Base-by-base conservation (phyloP, 2,329 filamentous ascomycete species). In the Phoma herbarum region DNA sequence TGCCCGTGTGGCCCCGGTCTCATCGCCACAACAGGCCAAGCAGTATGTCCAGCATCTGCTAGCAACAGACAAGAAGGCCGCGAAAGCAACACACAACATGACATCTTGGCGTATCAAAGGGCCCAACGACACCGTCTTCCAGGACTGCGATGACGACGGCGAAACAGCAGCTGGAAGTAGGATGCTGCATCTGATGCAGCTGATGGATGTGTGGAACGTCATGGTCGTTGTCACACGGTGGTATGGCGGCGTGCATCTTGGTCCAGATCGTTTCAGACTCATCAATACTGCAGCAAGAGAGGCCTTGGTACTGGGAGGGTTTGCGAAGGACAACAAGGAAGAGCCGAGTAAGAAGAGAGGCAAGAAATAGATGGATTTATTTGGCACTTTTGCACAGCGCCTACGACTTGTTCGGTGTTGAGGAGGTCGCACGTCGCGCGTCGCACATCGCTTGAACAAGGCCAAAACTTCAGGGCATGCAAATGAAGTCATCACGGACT, bases 81-180 rank as follows among this genome's bases (percentile, higher is more conserved):
- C 92, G n/a, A 82, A 85, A 45, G 95, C 95, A 4, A 93, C 94
- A 60, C 95, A 99, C 77, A 98, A 98, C 76, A 97, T 99, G 73
- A 93, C 90, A 20, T 94, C 94, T 1, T 98, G 93, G 91, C 86
- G 95, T 11, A 93, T 98, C 53, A 86, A 85, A 28, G 86, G 85
- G 0, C 72, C 78, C 4, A 83, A 81, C 56, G 80, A 78, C 63
- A 80, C 81, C 4, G 84, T 83, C 49, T 92, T 89, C 66, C 93
- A 98, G 76, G 95, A 99, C 78, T 97, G 90, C 73, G 91, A 99
- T 70, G 95, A 99, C 70, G 95, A 99, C 75, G 95, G 95, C 2
- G 95, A 99, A 83, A 91, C 91, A 25, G 95, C 95, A 6, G 95
- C 95, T 0, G 95, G 95, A 0, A 88, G 90, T 0, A 84, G 95